These are phyloP conservation scores for Ophiostoma quercus DNA, from an alignment of 2,329 filamentous ascomycete genomes.

Conservation along the genomic window DNA sequence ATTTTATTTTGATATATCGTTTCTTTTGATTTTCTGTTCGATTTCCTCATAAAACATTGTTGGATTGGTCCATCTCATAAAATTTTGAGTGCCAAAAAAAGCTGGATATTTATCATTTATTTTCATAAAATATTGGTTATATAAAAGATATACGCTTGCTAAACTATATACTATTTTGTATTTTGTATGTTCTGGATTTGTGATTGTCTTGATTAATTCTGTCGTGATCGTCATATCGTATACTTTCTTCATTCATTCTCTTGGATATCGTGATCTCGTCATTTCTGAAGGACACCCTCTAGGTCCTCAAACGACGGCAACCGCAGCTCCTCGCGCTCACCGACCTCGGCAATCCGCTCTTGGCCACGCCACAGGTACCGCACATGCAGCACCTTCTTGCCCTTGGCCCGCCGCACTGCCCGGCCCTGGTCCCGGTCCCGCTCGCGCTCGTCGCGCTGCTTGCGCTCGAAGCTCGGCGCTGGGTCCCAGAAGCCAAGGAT, in stretches of 20 bases:
- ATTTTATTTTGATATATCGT: not conserved
- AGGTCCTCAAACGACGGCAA: conserved; percentile 30
- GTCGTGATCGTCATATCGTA: not conserved
- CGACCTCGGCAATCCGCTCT: conserved; percentile 37
- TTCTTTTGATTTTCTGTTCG: not conserved
- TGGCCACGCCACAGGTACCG: conserved; percentile 40
- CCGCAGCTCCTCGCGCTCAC: conserved; percentile 36
- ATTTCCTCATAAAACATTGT: not conserved
- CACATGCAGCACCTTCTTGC: conserved; percentile 43
- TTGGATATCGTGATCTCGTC: not conserved
- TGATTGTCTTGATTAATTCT: not conserved
- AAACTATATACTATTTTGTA: not conserved
- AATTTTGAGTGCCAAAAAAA: not conserved
- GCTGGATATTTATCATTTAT: not conserved
- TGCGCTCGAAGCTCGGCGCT: conserved; percentile 33
- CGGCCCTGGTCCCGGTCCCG: not conserved
- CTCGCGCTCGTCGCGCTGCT: conserved; percentile 9
- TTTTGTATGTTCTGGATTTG: not conserved
- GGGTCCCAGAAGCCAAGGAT: conserved; percentile 51
- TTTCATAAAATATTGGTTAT: not conserved
- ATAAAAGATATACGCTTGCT: not conserved
- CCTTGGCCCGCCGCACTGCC: conserved; percentile 13
- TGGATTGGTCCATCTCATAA: not conserved
- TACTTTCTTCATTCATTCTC: not conserved
- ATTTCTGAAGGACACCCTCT: not conserved